phyloP scores from a whole-genome alignment of 2,329 filamentous ascomycete genomes.

The Beauveria sp. region DNA sequence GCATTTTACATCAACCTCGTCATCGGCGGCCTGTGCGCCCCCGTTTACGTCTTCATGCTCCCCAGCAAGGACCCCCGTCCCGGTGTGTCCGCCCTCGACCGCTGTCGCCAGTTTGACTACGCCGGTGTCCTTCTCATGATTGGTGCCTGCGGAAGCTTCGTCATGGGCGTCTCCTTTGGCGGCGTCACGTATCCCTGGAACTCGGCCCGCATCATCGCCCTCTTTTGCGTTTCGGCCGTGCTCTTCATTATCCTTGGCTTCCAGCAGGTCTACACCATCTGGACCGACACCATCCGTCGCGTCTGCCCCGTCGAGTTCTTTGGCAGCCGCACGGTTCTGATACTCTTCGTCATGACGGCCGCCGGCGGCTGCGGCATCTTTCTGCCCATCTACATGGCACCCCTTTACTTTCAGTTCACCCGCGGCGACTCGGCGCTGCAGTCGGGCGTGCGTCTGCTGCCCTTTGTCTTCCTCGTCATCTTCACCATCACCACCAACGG shows the following conservation, averaged over 20 bases:
- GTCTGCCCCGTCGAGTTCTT: background rate
- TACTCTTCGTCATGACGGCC: background rate
- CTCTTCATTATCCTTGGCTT: slow-evolving; percentile 22
- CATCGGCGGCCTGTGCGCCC: slow-evolving; percentile 28
- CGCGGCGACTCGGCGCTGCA: slow-evolving; percentile 29
- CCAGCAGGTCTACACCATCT: slow-evolving; percentile 33
- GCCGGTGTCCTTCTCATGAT: slow-evolving; percentile 32
- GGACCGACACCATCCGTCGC: slow-evolving; percentile 20
- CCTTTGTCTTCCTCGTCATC: slow-evolving; percentile 29
- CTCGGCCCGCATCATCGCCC: slow-evolving; percentile 31
- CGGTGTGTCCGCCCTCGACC: slow-evolving; percentile 17
- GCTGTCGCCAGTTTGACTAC: slow-evolving; percentile 31
- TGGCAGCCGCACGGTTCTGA: background rate
- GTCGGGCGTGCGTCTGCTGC: slow-evolving; percentile 30
- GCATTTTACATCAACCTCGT: slow-evolving; percentile 38
- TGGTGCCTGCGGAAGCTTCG: slow-evolving; percentile 28
- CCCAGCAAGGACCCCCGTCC: slow-evolving; percentile 15
- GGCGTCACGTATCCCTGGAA: slow-evolving; percentile 39
- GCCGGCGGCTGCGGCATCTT: slow-evolving; percentile 21
- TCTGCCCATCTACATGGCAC: slow-evolving; percentile 37
- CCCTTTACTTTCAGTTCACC: slow-evolving; percentile 42
- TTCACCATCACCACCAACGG: slow-evolving; percentile 28
- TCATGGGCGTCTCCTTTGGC: slow-evolving; percentile 41
- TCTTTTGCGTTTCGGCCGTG: slow-evolving; percentile 34
- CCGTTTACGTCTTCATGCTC: slow-evolving; percentile 20